Evolutionary conservation across 1,139 yeast genomes (phyloP), one percentile per base, ranked within the genome.

Genomic region (Kodamaea suecica): DNA sequence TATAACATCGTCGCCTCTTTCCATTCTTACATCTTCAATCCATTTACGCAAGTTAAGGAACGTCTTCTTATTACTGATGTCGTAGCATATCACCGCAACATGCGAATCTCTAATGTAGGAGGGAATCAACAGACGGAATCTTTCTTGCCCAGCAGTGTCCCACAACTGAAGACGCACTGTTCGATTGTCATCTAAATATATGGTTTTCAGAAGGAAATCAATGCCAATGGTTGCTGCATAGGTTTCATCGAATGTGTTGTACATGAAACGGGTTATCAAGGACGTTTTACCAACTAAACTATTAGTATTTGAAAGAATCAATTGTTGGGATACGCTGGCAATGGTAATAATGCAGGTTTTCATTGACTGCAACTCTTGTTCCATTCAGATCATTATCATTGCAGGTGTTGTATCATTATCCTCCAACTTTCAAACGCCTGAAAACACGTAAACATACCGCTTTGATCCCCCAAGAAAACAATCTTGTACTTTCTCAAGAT

Each of bases 241-340:
- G 55, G 92, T 95, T 33, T 94, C 95, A 59, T 92, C 97, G 57
- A 92, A 92, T n/a, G 96, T 85, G 56, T 92, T 97, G 59, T 92
- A 90, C 97, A 92, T 92, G 65, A 92, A 92, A 45, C 98, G 70
- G 13, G 98, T 88, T 49, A 92, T 85, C 42, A 92, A 73, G 5
- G 97, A 90, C 6, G 98, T 92, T 60, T 92, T 92, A 27, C 98
- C 98, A 33, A 92, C 92, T 66, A 48, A 4, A 23, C 14, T 24
- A 25, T 12, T 28, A 14, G 11, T 25, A 27, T 14, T 27, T 11
- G n/a, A 19, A 11, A n/a, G n/a, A 15, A 8, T n/a, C n/a, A n/a
- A n/a, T n/a, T n/a, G n/a, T n/a, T n/a, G n/a, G n/a, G n/a, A n/a
- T n/a, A n/a, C n/a, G n/a, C n/a, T n/a, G n/a, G n/a, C n/a, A n/a